These are phyloP conservation scores for Pestalotiopsis sp. DNA, from an alignment of 2,329 filamentous ascomycete species.

Conservation along the genomic window DNA sequence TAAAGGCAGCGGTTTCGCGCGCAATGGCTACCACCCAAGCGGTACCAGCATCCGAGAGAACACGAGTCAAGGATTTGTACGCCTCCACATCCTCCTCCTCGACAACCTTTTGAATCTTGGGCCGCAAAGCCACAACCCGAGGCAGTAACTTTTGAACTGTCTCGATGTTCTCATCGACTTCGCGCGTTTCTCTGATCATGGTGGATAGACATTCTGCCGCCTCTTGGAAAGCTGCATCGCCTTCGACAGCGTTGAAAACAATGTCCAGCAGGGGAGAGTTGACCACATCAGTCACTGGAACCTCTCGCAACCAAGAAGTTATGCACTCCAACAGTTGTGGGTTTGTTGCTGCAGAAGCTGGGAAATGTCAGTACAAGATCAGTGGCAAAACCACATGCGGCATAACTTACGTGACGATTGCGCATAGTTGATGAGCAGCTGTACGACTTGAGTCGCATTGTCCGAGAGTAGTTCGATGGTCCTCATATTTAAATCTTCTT, in stretches of 20 bases:
- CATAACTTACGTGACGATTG: slow-evolving; percentile 77
- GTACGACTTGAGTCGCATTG: slow-evolving; percentile 85
- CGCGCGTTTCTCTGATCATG: slow-evolving; percentile 86
- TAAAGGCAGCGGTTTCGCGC: slow-evolving; percentile 78
- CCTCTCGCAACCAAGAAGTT: slow-evolving; percentile 93
- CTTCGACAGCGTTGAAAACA: slow-evolving; percentile 74
- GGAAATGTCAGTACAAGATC: slow-evolving; percentile 17
- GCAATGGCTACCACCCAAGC: slow-evolving; percentile 93
- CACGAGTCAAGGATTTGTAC: slow-evolving; percentile 83
- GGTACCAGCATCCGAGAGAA: slow-evolving; percentile 91
- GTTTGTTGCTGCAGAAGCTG: slow-evolving; percentile 77
- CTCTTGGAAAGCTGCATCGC: slow-evolving; percentile 78
- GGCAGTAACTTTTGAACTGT: slow-evolving; percentile 84
- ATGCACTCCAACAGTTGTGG: slow-evolving; percentile 93
- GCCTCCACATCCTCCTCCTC: slow-evolving; percentile 81
- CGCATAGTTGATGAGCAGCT: slow-evolving; percentile 84
- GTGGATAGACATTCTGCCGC: slow-evolving; percentile 91
- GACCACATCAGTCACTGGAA: slow-evolving; percentile 80
- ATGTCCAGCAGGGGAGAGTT: slow-evolving; percentile 82
- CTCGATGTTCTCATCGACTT: slow-evolving; percentile 86
- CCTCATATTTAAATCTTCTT: slow-evolving; percentile 87
- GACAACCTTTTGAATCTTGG: slow-evolving; percentile 73
- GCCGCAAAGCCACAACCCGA: slow-evolving; percentile 71
- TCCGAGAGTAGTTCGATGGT: slow-evolving; percentile 88
- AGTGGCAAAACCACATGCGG: slow-evolving; percentile 15